Conservation (phyloP, 2,329 filamentous ascomycete species). For the Fusarium verticillioides region DNA sequence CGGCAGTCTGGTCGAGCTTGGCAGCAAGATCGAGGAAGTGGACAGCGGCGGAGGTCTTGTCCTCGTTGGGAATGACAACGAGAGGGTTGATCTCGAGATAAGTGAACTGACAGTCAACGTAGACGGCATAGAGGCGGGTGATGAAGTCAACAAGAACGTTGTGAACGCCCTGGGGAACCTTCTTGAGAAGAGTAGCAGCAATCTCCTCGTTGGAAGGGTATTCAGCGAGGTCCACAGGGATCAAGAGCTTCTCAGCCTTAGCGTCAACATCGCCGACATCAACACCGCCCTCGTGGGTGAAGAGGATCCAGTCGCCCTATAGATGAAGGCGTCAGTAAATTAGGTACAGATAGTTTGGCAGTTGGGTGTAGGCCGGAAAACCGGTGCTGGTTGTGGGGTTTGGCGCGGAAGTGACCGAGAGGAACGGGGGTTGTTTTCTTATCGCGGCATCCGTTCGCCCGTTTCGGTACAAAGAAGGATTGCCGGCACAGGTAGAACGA, state of each 20-base stretch:
- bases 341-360: background rate
- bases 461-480: constrained; percentile 43
- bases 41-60: constrained; percentile 91
- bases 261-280: constrained; percentile 99
- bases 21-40: constrained; percentile 98
- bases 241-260: constrained; percentile 98
- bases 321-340: constrained; percentile 38
- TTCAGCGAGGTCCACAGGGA: constrained; percentile 92
- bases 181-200: constrained; percentile 83
- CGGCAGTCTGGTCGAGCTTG: constrained; percentile 98
- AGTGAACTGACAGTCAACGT: constrained; percentile 99
- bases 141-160: constrained; percentile 99
- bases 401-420: constrained; percentile 25
- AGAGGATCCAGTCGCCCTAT: constrained; percentile 99
- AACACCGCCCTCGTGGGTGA: constrained; percentile 99
- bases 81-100: constrained; percentile 99
- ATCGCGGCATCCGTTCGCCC: constrained; percentile 55
- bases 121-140: constrained; percentile 96
- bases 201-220: constrained; percentile 98
- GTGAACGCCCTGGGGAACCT: constrained; percentile 95
- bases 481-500: constrained; percentile 41
- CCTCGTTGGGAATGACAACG: constrained; percentile 94
- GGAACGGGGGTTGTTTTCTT: constrained; percentile 38
- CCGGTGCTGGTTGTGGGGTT: constrained; percentile 18
- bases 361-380: constrained; percentile 5